These are phyloP conservation scores for Trypanosoma rangeli DNA, from an alignment of 208 protist genomes.

Conservation along the genomic window DNA sequence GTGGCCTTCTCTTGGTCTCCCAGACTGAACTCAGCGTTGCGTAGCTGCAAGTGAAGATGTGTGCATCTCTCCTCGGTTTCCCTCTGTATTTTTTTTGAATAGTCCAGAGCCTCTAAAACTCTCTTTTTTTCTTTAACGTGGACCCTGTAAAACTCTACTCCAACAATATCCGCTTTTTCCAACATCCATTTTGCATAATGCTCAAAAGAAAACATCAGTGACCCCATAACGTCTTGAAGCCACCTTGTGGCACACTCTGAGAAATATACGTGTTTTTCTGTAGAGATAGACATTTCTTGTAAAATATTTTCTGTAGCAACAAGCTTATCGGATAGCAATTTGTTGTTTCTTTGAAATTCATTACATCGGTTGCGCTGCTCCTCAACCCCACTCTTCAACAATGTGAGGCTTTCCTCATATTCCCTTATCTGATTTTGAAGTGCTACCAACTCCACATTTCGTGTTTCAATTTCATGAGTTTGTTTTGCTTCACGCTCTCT, in stretches of 20 bases:
- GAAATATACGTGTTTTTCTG: conserved; percentile 1
- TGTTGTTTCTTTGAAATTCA: conserved; percentile 11
- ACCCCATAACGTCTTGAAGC: conserved; percentile 1
- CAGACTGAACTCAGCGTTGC: not conserved
- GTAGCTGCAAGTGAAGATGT: conserved; percentile 1
- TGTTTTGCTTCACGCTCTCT: conserved; percentile 6
- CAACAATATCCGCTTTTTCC: conserved; percentile 19
- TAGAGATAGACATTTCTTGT: not conserved
- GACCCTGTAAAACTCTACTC: not conserved
- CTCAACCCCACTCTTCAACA: conserved; percentile 19
- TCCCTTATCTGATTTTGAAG: conserved; percentile 10
- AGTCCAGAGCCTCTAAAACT: conserved; percentile 1
- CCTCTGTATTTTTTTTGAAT: not conserved
- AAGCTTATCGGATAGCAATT: conserved; percentile 11
- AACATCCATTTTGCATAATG: conserved; percentile 7
- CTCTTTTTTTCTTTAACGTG: conserved; percentile 9
- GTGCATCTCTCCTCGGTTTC: conserved; percentile 12
- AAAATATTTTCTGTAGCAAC: conserved; percentile 12
- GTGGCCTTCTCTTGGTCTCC: conserved; percentile 5
- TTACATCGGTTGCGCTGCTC: conserved; percentile 5
- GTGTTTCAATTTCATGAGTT: conserved; percentile 8
- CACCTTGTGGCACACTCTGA: not conserved
- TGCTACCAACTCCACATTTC: not conserved
- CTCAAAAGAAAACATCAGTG: conserved; percentile 7
- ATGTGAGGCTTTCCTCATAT: conserved; percentile 6